Conservation (phyloP, 1,139 yeast species). For the Hanseniaspora gamundiae region DNA sequence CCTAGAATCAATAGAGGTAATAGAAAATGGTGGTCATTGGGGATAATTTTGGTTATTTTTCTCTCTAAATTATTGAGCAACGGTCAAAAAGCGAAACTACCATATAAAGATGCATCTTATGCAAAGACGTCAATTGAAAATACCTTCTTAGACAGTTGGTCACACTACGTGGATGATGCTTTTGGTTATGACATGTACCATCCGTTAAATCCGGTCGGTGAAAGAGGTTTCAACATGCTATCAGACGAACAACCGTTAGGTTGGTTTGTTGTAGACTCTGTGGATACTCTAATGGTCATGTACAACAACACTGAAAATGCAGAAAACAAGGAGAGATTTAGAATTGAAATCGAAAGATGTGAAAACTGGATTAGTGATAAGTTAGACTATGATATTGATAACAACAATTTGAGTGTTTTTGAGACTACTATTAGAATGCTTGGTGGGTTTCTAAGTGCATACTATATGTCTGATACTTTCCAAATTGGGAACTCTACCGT, state of each 20-base stretch:
- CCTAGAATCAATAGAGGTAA: not conserved
- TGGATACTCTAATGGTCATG: slow-evolving; percentile 80
- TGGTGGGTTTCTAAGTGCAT: slow-evolving; percentile 82
- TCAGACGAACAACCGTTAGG: slow-evolving; percentile 70
- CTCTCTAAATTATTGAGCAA: not conserved
- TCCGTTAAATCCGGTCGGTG: slow-evolving; percentile 50
- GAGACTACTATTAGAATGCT: slow-evolving; percentile 92
- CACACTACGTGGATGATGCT: slow-evolving; percentile 60
- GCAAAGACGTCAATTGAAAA: slow-evolving; percentile 14
- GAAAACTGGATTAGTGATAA: slow-evolving; percentile 61
- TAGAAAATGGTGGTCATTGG: slow-evolving; percentile 1
- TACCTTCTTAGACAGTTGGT: slow-evolving; percentile 71
- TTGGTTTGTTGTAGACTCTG: slow-evolving; percentile 86
- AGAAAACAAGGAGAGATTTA: slow-evolving; percentile 61
- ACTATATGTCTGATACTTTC: slow-evolving; percentile 51
- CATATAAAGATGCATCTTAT: not conserved
- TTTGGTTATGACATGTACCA: slow-evolving; percentile 72
- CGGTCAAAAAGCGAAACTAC: not conserved
- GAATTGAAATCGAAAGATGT: slow-evolving; percentile 53
- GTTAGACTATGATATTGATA: slow-evolving; percentile 50
- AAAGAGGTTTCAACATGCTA: slow-evolving; percentile 19
- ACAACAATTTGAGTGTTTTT: slow-evolving; percentile 61
- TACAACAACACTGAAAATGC: slow-evolving; percentile 52
- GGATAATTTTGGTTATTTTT: not conserved
- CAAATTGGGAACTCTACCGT: slow-evolving; percentile 29